Conservation (phyloP, 2,329 filamentous ascomycete species). For the Fusarium bactridioides region DNA sequence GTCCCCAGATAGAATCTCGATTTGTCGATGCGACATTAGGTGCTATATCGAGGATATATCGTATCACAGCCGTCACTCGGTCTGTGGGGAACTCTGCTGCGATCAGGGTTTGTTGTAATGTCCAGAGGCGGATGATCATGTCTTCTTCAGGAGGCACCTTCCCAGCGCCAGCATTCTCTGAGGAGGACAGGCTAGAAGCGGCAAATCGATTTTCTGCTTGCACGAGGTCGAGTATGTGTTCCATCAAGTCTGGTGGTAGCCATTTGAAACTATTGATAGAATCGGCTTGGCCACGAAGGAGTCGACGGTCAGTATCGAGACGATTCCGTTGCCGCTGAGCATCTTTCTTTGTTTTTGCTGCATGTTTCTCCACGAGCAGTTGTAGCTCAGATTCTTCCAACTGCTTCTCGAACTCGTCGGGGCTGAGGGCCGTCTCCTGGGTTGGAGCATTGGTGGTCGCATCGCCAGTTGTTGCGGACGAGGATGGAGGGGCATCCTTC, state of each 20-base stretch:
- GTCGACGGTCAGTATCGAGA: constrained; percentile 83
- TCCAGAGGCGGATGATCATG: constrained; percentile 82
- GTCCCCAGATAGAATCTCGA: constrained; percentile 79
- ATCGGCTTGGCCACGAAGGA: constrained; percentile 82
- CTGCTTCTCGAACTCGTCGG: constrained; percentile 89
- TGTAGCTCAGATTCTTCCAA: constrained; percentile 92
- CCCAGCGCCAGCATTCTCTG: constrained; percentile 54
- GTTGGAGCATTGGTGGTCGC: constrained; percentile 21
- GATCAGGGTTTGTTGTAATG: constrained; percentile 75
- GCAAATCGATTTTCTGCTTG: constrained; percentile 69
- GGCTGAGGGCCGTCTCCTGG: constrained; percentile 66
- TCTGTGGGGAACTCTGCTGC: constrained; percentile 72
- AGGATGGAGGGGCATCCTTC: constrained; percentile 43
- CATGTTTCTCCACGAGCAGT: constrained; percentile 83
- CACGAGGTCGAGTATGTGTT: constrained; percentile 78
- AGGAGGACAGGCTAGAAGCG: constrained; percentile 55
- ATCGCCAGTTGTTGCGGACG: constrained; percentile 38
- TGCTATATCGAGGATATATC: constrained; percentile 72
- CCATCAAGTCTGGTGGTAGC: constrained; percentile 81
- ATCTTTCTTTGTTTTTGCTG: constrained; percentile 80
- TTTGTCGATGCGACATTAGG: constrained; percentile 63
- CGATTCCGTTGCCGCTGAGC: constrained; percentile 77
- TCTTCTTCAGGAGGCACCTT: constrained; percentile 78
- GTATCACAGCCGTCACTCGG: constrained; percentile 70
- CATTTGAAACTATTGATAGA: constrained; percentile 76